phyloP scores from a whole-genome alignment of 441 rosid species.

The Capsella rubella region DNA sequence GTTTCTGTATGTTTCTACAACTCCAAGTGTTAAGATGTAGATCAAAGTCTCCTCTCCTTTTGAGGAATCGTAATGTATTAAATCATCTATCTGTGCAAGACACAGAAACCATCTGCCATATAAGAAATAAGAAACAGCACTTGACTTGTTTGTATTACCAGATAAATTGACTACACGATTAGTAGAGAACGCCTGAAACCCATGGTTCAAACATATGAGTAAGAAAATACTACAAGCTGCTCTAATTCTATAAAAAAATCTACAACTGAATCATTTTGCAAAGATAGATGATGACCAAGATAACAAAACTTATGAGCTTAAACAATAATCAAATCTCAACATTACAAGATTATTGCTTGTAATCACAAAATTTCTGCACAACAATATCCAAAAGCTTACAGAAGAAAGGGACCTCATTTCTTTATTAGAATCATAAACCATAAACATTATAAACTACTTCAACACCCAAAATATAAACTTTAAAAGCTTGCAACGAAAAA shows the following conservation, averaged over 20 bases:
- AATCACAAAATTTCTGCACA: background rate
- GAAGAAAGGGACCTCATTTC: background rate
- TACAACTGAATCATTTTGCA: background rate
- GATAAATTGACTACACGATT: background rate
- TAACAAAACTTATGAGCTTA: background rate
- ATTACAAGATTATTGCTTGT: background rate
- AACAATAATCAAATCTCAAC: background rate
- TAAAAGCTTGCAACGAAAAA: background rate
- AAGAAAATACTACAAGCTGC: background rate
- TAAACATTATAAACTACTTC: background rate
- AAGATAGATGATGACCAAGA: background rate
- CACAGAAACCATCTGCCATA: constrained; percentile 39
- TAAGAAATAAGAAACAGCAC: background rate
- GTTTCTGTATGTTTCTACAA: constrained; percentile 73
- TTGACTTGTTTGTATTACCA: background rate
- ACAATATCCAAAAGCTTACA: too few species aligned
- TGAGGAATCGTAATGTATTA: constrained; percentile 64
- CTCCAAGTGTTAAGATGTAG: constrained; percentile 88
- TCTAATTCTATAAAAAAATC: background rate
- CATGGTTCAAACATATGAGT: background rate
- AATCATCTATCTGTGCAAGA: constrained; percentile 72
- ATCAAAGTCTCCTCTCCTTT: constrained; percentile 75
- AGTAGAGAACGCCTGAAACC: background rate
- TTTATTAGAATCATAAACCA: constrained; percentile 2
- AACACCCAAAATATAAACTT: constrained; percentile 5